Percentiles rank a stretch among this genome's conserved stretches.
These are phyloP conservation scores for Trichoderma simmonsii DNA, from an alignment of 2,329 filamentous ascomycete species.

Conservation along the genomic window DNA sequence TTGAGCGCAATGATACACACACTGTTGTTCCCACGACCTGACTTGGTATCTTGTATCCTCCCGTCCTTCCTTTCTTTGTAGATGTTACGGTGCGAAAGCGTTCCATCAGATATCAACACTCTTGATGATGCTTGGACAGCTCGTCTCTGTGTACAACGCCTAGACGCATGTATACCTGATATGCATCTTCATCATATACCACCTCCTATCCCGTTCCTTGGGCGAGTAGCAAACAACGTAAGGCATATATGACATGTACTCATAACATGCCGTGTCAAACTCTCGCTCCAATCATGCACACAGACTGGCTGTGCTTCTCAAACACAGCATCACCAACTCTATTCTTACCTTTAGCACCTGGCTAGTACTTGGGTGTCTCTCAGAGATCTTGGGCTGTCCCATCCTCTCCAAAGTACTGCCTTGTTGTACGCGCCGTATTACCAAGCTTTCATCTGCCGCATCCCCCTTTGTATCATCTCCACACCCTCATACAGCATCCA, in stretches of 20 bases:
- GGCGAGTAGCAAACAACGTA: not conserved
- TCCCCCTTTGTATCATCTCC: not conserved
- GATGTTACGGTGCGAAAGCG: not conserved
- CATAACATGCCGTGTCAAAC: not conserved
- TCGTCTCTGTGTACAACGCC: not conserved
- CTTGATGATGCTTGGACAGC: not conserved
- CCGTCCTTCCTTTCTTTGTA: not conserved
- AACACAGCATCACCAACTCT: conserved; percentile 4
- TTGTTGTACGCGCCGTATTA: conserved; percentile 3
- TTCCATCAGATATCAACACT: not conserved
- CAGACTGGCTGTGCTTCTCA: not conserved
- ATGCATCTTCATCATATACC: not conserved
- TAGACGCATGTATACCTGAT: conserved; percentile 9
- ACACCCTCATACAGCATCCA: conserved; percentile 2
- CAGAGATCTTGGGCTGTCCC: not conserved
- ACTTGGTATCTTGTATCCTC: not conserved
- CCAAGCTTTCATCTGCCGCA: not conserved
- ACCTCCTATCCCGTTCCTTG: not conserved
- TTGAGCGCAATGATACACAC: not conserved
- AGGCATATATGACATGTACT: not conserved
- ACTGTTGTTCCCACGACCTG: not conserved
- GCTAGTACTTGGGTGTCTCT: not conserved
- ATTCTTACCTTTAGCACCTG: not conserved
- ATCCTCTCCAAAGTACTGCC: not conserved
- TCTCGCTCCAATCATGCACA: not conserved